These are phyloP conservation scores for Pelargonium australe DNA, from an alignment of 441 rosid species.

Conservation along the genomic window DNA sequence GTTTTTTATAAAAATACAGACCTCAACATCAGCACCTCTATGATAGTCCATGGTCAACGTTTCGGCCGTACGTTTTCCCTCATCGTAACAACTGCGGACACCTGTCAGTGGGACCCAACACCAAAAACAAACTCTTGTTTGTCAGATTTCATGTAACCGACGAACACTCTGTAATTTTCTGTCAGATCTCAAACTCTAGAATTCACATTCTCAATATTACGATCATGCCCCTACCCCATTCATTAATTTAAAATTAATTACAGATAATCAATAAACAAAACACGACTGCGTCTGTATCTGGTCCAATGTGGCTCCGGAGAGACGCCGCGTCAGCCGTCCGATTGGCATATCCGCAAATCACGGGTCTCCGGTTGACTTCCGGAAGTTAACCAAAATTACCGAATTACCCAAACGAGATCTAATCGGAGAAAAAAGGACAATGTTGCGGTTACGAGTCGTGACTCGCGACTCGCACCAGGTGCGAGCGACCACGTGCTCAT, in stretches of 20 bases:
- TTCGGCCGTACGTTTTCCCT: slow-evolving; percentile 92
- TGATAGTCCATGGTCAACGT: slow-evolving; percentile 93
- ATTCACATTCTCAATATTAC: too few species aligned
- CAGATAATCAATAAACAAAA: too few species aligned
- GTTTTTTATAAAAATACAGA: too few species aligned
- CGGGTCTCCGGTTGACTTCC: slow-evolving; percentile 14
- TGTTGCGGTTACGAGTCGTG: not conserved
- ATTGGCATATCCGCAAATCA: slow-evolving; percentile 13
- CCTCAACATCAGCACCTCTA: not conserved
- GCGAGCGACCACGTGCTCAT: not conserved
- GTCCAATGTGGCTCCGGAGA: not conserved
- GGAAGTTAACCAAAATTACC: not conserved
- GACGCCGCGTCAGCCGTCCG: slow-evolving; percentile 3
- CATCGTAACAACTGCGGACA: slow-evolving; percentile 92
- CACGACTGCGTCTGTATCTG: not conserved
- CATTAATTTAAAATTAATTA: too few species aligned
- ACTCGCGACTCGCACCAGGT: not conserved
- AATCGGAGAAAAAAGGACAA: not conserved
- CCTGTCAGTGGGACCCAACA: slow-evolving; percentile 36
- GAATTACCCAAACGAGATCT: not conserved
- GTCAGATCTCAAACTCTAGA: too few species aligned
- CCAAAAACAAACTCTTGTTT: not conserved
- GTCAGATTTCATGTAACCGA: slow-evolving; percentile 2
- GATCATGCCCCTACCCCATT: too few species aligned
- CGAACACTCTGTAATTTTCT: not conserved